These are phyloP conservation scores for Gossypium arboreum DNA, from an alignment of 345 rosid genomes.

Conservation along the genomic window DNA sequence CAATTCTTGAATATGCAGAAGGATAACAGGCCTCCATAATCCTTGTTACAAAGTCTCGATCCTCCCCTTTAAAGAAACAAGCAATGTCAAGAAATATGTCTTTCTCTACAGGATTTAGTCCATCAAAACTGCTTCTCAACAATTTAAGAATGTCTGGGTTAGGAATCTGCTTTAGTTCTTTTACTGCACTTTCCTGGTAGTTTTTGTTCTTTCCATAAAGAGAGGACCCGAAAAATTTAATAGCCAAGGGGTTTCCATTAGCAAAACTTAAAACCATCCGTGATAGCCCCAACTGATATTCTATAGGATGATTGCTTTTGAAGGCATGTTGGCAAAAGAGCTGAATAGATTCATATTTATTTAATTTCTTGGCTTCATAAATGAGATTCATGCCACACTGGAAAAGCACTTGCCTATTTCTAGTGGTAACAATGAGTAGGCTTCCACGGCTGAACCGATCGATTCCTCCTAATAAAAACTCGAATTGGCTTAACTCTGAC, in stretches of 20 bases:
- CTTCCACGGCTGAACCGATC: not conserved
- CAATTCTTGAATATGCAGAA: conserved; percentile 25
- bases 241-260: conserved; percentile 40
- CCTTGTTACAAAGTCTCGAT: conserved; percentile 19
- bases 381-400: not conserved
- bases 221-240: conserved; percentile 33
- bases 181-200: conserved; percentile 29
- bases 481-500: not conserved
- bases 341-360: conserved; percentile 25
- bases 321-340: conserved; percentile 30
- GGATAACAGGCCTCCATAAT: conserved; percentile 22
- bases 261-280: conserved; percentile 25
- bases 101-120: conserved; percentile 24
- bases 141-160: conserved; percentile 22
- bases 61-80: conserved; percentile 27
- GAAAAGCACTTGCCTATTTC: not conserved
- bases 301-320: conserved; percentile 1
- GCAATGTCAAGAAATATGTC: conserved; percentile 34
- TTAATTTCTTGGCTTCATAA: conserved; percentile 11
- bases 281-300: conserved; percentile 18
- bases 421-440: not conserved
- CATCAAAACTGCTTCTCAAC: conserved; percentile 36
- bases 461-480: not conserved
- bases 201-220: conserved; percentile 13
- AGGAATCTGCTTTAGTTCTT: conserved; percentile 22